Evolutionary conservation across 2,329 filamentous ascomycete species (phyloP).

Genomic region (Colletotrichum sp.): DNA sequence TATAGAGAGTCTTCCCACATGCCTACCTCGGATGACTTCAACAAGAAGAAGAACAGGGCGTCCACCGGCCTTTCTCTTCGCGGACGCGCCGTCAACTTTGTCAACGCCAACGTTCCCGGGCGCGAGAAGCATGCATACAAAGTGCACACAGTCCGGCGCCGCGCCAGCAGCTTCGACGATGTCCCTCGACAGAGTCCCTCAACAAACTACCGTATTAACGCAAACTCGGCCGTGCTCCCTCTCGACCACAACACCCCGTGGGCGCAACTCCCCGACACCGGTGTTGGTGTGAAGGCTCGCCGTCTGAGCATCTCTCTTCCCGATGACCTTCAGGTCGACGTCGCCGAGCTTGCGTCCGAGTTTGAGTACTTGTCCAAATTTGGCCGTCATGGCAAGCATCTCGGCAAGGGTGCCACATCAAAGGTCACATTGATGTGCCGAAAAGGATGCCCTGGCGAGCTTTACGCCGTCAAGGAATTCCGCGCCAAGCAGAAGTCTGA

Average conservation of each 20-base stretch:
- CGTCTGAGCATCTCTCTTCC: conserved; percentile 76
- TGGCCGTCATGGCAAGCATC: conserved; percentile 73
- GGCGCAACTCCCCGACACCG: conserved; percentile 69
- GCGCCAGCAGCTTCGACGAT: conserved; percentile 58
- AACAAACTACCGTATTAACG: conserved; percentile 22
- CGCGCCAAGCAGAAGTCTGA: conserved; percentile 74
- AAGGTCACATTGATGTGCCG: conserved; percentile 82
- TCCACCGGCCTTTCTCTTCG: conserved; percentile 56
- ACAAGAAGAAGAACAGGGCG: conserved; percentile 54
- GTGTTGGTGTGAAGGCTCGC: conserved; percentile 79
- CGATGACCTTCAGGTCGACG: conserved; percentile 76
- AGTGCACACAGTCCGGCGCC: conserved; percentile 28
- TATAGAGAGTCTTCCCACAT: conserved; percentile 34
- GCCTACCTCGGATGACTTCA: conserved; percentile 50
- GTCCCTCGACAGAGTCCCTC: conserved; percentile 27
- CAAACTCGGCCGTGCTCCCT: conserved; percentile 28
- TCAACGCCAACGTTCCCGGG: conserved; percentile 30
- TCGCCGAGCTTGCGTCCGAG: conserved; percentile 70
- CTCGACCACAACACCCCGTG: conserved; percentile 54
- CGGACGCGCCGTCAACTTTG: conserved; percentile 54
- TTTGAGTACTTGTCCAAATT: conserved; percentile 75
- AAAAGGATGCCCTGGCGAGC: conserved; percentile 66
- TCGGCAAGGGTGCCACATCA: conserved; percentile 84
- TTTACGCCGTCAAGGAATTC: conserved; percentile 90
- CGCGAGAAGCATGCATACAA: conserved; percentile 30